Base-by-base conservation (phyloP, 768 basidiomycete genomes). In the Auricularia heimuer region DNA sequence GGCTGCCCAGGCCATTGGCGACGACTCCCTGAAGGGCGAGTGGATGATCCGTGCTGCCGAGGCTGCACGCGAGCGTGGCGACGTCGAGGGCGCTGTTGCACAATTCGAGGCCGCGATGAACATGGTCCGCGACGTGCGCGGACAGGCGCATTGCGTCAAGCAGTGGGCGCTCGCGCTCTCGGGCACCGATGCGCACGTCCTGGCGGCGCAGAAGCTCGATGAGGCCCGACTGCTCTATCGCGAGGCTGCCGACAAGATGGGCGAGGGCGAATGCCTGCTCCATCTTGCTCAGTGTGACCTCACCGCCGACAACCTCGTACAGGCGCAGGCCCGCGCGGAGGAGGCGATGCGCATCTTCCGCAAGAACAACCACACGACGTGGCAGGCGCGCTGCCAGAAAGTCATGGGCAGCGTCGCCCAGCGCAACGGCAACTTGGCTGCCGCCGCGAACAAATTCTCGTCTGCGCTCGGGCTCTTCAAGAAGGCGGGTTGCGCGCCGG, bases 301-400 rank as follows among this genome's bases (percentile, higher is more conserved):
- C 34, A 34, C 56, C 14, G 21, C 11, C 21, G 56, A 60, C 56
- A 24, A 60, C 21, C 12, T 24, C 29, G 24, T 24, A 6, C 29
- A 14, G 11, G 56, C 56, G 24, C n/a, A 60, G 56, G 7, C 12
- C 7, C 56, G n/a, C 34, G 56, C 56, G 21, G 56, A 60, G 34
- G 56, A 60, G 56, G 56, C 56, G 21, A 60, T 60, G 56, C 56
- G 56, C 56, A 60, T 60, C 34, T 60, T 60, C 56, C 56, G 56
- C 56, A 29, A 60, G 56, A 6, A 60, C 56, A 24, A 14, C 29
- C 56, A 60, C 24, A 24, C 56, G 29, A 60, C 56, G 1, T 60
- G 56, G 56, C 56, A 60, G 34, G 56, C 56, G 11, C 56, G 56
- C 34, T 60, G 56, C 56, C 56, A 60, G 7, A 60, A 60, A 18